These are phyloP conservation scores for Penicillium samsonianum DNA, from an alignment of 495 filamentous ascomycete species.

Conservation along the genomic window DNA sequence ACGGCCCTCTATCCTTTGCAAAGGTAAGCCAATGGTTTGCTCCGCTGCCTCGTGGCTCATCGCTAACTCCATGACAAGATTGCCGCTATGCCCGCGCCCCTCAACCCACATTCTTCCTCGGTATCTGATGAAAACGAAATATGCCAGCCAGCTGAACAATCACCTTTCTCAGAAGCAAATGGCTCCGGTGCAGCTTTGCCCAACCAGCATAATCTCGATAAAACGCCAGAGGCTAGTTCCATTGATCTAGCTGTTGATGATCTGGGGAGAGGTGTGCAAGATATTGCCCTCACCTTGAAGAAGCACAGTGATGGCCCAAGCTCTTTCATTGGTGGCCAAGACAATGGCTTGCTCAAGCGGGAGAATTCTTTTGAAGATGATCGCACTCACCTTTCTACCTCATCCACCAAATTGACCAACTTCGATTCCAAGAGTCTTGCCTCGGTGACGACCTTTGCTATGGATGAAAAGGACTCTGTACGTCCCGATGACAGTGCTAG, in stretches of 20 bases:
- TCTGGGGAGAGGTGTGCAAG: slow-evolving; percentile 40
- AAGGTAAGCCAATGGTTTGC: slow-evolving; percentile 31
- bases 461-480: slow-evolving; percentile 93
- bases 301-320: slow-evolving; percentile 32
- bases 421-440: slow-evolving; percentile 89
- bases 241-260: slow-evolving; percentile 34
- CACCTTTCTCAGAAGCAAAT: slow-evolving; percentile 23
- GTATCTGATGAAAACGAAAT: slow-evolving; percentile 30
- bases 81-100: slow-evolving; percentile 44
- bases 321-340: slow-evolving; percentile 33
- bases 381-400: slow-evolving; percentile 69
- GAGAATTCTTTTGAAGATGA: slow-evolving; percentile 54
- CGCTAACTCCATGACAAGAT: slow-evolving; percentile 33
- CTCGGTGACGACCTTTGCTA: slow-evolving; percentile 84
- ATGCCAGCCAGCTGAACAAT: slow-evolving; percentile 23
- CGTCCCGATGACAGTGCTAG: slow-evolving; percentile 94
- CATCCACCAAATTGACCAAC: slow-evolving; percentile 81
- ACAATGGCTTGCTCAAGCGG: slow-evolving; percentile 39
- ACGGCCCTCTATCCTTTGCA: slow-evolving; percentile 47
- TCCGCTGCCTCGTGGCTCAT: neutral
- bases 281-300: slow-evolving; percentile 33
- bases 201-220: slow-evolving; percentile 22
- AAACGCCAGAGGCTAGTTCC: slow-evolving; percentile 19
- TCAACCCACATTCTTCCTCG: slow-evolving; percentile 30
- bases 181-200: slow-evolving; percentile 22